Base-by-base conservation (phyloP, 2,329 filamentous ascomycete species). In the Colletotrichum lupini region DNA sequence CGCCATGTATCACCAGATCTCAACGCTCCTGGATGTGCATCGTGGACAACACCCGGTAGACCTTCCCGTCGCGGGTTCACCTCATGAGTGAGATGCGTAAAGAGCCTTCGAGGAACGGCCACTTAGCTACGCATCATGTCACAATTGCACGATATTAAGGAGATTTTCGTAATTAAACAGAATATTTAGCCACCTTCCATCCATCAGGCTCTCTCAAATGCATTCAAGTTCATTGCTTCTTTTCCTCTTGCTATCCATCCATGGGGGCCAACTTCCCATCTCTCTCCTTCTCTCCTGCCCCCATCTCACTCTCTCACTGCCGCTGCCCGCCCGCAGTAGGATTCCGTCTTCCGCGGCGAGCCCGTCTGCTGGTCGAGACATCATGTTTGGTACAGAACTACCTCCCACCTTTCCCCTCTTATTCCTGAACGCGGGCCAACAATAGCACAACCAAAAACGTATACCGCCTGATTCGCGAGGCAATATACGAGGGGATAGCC, bases 91-190 rank as follows among this genome's bases (percentile, higher is more conserved):
- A 16, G 4, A 64, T 28, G 8, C 22, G 14, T 42, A 5, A 7
- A 14, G 6, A 30, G 32, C 52, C 22, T 22, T 65, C n/a, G 5
- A 8, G 37, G 22, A 55, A 65, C 30, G 22, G 32, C 9, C n/a
- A 11, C 16, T 37, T 1, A 5, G 26, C 1, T 42, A 28, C 32
- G 22, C 35, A 24, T 46, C 5, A 5, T 22, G 7, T 35, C 56
- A 57, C 46, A 19, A 49, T 12, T 46, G 24, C 60, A 46, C n/a
- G 35, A 60, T 22, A 65, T 61, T 61, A 70, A 73, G 60, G 70
- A 73, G 56, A 75, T 66, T 75, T 73, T 75, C 74, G 66, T 75
- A 72, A 75, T 75, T 75, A 75, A 73, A 75, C 72, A 74, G 62
- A 69, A 70, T 75, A 75, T 75, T 61, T 57, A 68, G 59, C 74